These are phyloP conservation scores for Talaromyces sp. DNA, from an alignment of 2,329 filamentous ascomycete species.

Conservation along the genomic window DNA sequence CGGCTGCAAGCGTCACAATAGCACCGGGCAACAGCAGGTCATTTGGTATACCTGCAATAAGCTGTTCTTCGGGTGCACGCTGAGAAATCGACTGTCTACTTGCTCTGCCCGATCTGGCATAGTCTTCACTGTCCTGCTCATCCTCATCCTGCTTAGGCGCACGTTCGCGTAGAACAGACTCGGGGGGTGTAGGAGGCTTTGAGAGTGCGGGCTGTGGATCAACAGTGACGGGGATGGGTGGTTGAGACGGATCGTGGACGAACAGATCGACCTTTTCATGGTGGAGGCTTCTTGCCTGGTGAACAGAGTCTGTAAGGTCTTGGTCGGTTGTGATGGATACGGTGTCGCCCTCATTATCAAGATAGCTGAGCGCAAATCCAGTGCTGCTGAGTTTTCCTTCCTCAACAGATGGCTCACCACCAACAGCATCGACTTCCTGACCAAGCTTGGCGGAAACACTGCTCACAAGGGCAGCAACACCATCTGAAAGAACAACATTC, in stretches of 20 bases:
- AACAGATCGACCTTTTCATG: slow-evolving; percentile 96
- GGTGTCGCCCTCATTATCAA: slow-evolving; percentile 94
- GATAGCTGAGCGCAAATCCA: slow-evolving; percentile 89
- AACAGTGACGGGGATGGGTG: slow-evolving; percentile 65
- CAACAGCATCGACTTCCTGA: slow-evolving; percentile 73
- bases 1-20: slow-evolving; percentile 89
- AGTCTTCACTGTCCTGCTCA: slow-evolving; percentile 44
- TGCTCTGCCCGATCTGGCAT: slow-evolving; percentile 33
- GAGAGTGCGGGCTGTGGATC: slow-evolving; percentile 53
- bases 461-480: slow-evolving; percentile 72
- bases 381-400: slow-evolving; percentile 71
- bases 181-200: slow-evolving; percentile 50
- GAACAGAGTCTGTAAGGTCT: slow-evolving; percentile 85
- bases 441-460: slow-evolving; percentile 82
- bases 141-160: slow-evolving; percentile 38
- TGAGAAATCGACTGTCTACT: slow-evolving; percentile 43
- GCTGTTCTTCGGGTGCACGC: slow-evolving; percentile 61
- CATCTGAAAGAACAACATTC: slow-evolving; percentile 75
- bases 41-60: slow-evolving; percentile 89
- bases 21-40: slow-evolving; percentile 89
- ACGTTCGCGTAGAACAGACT: slow-evolving; percentile 26
- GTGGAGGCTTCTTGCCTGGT: slow-evolving; percentile 69
- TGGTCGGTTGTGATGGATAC: slow-evolving; percentile 96
- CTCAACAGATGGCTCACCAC: slow-evolving; percentile 71
- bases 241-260: slow-evolving; percentile 86